Conservation (phyloP, 768 basidiomycete genomes). For the Calocera viscosa region DNA sequence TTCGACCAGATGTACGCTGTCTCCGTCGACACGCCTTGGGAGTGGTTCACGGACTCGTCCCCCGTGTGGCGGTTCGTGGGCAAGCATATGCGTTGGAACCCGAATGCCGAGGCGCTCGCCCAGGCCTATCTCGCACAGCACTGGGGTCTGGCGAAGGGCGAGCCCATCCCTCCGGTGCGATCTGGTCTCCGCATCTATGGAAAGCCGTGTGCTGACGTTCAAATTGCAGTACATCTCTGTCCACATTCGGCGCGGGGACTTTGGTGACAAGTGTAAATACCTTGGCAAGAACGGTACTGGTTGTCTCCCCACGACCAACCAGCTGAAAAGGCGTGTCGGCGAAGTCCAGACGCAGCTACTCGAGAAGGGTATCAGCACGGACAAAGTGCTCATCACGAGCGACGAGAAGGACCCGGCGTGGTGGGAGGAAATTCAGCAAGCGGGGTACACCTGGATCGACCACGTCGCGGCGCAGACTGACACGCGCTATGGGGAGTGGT, state of each 20-base stretch:
- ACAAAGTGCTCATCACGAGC: not conserved
- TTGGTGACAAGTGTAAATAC: not conserved
- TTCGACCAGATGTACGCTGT: constrained; percentile 17
- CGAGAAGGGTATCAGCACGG: not conserved
- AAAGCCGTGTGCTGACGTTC: not conserved
- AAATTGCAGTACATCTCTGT: not conserved
- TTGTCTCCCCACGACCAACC: not conserved
- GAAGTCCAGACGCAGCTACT: not conserved
- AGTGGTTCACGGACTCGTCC: constrained; percentile 18
- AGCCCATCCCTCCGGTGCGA: constrained; percentile 12
- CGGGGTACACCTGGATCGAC: not conserved
- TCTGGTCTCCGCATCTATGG: not conserved
- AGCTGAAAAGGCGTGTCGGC: not conserved
- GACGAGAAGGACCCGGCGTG: not conserved
- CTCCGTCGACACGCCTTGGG: constrained; percentile 6
- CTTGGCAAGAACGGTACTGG: not conserved
- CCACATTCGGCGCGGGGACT: not conserved
- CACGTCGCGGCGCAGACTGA: not conserved
- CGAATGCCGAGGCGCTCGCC: constrained; percentile 13
- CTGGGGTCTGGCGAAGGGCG: not conserved
- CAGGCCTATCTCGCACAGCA: constrained; percentile 15
- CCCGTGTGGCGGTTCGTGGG: constrained; percentile 19
- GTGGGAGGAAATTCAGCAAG: not conserved
- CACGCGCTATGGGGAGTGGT: not conserved
- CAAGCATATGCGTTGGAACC: constrained; percentile 15